These are phyloP conservation scores for Striga hermonthica DNA, from an alignment of 305 asterid genomes.

Conservation along the genomic window DNA sequence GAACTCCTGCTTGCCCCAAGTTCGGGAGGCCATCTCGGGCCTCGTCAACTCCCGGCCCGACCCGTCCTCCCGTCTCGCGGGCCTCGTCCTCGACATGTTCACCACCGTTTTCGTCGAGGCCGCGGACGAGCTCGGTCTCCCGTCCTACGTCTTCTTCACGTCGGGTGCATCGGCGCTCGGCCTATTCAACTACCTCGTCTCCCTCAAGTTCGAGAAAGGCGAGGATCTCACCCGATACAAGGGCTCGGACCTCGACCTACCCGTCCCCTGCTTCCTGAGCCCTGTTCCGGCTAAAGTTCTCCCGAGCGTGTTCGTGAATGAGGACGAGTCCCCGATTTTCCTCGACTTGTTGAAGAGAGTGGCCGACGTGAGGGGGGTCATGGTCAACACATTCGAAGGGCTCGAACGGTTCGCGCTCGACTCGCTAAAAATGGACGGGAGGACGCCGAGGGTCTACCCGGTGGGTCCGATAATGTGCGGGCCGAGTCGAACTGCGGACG, in stretches of 20 bases:
- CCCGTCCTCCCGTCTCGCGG: constrained; percentile 15
- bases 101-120: constrained; percentile 40
- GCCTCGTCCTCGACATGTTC: constrained; percentile 47
- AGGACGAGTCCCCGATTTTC: neutral
- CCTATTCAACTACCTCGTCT: constrained; percentile 7
- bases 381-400: constrained; percentile 43
- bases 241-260: constrained; percentile 1
- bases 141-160: constrained; percentile 43
- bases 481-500: neutral
- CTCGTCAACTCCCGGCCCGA: neutral
- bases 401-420: constrained; percentile 35
- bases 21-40: constrained; percentile 27
- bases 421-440: constrained; percentile 1
- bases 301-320: constrained; percentile 29
- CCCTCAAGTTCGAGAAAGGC: constrained; percentile 19
- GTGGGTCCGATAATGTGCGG: constrained; percentile 34
- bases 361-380: constrained; percentile 33
- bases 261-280: constrained; percentile 22
- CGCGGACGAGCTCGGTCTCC: constrained; percentile 42
- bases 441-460: constrained; percentile 36
- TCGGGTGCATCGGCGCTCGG: constrained; percentile 28
- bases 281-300: constrained; percentile 42
- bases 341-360: constrained; percentile 1
- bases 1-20: constrained; percentile 21
- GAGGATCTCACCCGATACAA: constrained; percentile 27